Base-by-base conservation (phyloP, 2,329 filamentous ascomycete species). In the Colletotrichum graminicola region DNA sequence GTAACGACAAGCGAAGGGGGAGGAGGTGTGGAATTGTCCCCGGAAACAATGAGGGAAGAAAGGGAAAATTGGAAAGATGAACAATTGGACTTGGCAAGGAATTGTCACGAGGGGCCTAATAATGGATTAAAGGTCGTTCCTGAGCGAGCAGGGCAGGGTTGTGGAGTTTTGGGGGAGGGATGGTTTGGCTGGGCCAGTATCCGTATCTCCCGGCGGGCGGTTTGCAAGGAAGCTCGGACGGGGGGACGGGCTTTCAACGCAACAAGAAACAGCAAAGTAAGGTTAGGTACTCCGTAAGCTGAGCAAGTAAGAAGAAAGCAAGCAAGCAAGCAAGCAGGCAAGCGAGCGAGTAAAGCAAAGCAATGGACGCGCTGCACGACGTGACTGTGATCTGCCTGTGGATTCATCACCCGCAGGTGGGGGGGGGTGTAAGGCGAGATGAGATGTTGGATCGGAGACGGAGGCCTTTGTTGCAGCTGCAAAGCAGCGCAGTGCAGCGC, bases 41-140 rank as follows among this genome's bases (percentile, higher is more conserved):
- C 11, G 41, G 61, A 39, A n/a, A 41, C 36, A 39, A 39, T n/a
- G 36, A 51, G 18, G 36, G 65, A 66, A 47, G 65, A 61, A 59
- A 43, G 34, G 26, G 36, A 49, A 61, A 39, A 54, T 60, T 45
- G 57, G 43, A 45, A 51, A 47, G 23, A 62, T 23, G 45, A 55
- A 61, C 57, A 51, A 61, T 54, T 52, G 61, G 62, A n/a, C 26
- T 41, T 47, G 56, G 47, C 43, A 56, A 62, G 70, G 59, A 71
- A 71, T 62, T 73, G 71, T 67, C 61, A 56, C 39, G 54, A 73
- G 67, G 62, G 62, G 57, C 69, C 56, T 52, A 65, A 67, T 63
- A 64, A 73, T 67, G 64, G 62, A 63, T 43, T 65, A 68, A 68
- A 71, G 65, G 59, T 68, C 68, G 59, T 68, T 71, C 65, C 68